phyloP scores from a whole-genome alignment of 805 yeast genomes.

The Diddensiella caesifluorescens region DNA sequence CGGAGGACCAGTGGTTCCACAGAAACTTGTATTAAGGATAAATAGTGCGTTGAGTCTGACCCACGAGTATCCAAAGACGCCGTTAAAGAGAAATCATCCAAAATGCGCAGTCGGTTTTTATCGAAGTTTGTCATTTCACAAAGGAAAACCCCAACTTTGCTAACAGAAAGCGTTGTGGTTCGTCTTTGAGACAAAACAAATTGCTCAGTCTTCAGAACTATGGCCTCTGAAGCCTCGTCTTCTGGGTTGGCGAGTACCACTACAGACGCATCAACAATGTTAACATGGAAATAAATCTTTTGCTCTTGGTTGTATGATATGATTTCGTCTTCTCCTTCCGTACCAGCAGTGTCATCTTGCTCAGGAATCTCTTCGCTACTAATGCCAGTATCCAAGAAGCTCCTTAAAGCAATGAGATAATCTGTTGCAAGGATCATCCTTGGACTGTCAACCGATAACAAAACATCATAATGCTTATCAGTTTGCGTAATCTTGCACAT shows the following conservation, averaged over 20 bases:
- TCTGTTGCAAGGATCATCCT: conserved; percentile 78
- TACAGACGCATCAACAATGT: conserved; percentile 70
- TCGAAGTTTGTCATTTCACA: conserved; percentile 66
- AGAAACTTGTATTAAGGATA: conserved; percentile 62
- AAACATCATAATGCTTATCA: conserved; percentile 43
- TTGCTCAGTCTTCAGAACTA: conserved; percentile 85
- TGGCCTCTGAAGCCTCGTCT: conserved; percentile 66
- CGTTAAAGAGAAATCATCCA: conserved; percentile 85
- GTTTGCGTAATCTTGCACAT: conserved; percentile 42
- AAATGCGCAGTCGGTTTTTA: conserved; percentile 58
- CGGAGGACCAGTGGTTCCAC: conserved; percentile 78
- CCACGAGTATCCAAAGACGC: conserved; percentile 67
- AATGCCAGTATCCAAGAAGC: conserved; percentile 52
- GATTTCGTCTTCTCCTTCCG: conserved; percentile 7
- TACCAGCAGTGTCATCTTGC: conserved; percentile 11
- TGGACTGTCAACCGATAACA: conserved; percentile 74
- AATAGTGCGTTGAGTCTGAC: conserved; percentile 49
- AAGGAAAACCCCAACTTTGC: conserved; percentile 81
- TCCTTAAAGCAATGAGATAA: conserved; percentile 70
- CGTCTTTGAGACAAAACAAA: conserved; percentile 63
- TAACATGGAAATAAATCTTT: conserved; percentile 40
- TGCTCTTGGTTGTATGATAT: conserved; percentile 12
- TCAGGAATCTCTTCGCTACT: conserved; percentile 17
- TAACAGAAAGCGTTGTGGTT: conserved; percentile 58
- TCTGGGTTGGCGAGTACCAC: conserved; percentile 78